Evolutionary conservation across 2,329 filamentous ascomycete genomes (phyloP), one percentile per base, ranked within the genome.

Genomic region (Cercospora zeina): DNA sequence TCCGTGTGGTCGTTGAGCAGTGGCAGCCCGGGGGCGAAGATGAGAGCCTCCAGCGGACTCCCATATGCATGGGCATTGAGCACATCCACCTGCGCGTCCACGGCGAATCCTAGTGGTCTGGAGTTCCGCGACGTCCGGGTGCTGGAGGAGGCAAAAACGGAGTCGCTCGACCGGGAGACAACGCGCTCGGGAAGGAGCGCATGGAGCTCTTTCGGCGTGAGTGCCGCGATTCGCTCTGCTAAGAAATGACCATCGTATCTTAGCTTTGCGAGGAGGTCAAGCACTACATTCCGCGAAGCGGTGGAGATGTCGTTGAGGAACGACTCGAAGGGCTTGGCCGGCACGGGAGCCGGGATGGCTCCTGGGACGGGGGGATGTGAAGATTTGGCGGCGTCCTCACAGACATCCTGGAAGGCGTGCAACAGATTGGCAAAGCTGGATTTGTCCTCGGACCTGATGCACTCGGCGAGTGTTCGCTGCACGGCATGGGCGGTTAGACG

Each of bases 211-310:
- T 86, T 79, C 62, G 87, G 85, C 59, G 87, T 87, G 68, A 99
- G 81, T 70, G 85, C 87, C 74, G 87, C 87, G 67, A 99, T 83
- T 67, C 93, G 86, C 66, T 89, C 87, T 71, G 93, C 91, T 75
- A 99, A 77, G 77, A 96, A 97, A 71, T 93, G 87, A 37, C 91
- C 88, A 74, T 96, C 93, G 66, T 89, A 92, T 69, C 93, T 87
- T 65, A 97, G 84, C 76, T 91, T 86, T 54, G 86, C 88, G 69
- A 97, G 79, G 72, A 97, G 93, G 65, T 87, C 85, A 62, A 97
- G 75, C 62, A 97, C 85, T 47, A 88, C 86, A 64, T 91, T 86
- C 72, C 90, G 83, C 60, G 91, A 87, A 65, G 89, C 87, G 61
- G 85, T 81, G 56, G 92, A 90, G 54, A 97, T 84, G 71, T 92